phyloP scores from a whole-genome alignment of 441 rosid genomes.

The Eutrema salsugineum region DNA sequence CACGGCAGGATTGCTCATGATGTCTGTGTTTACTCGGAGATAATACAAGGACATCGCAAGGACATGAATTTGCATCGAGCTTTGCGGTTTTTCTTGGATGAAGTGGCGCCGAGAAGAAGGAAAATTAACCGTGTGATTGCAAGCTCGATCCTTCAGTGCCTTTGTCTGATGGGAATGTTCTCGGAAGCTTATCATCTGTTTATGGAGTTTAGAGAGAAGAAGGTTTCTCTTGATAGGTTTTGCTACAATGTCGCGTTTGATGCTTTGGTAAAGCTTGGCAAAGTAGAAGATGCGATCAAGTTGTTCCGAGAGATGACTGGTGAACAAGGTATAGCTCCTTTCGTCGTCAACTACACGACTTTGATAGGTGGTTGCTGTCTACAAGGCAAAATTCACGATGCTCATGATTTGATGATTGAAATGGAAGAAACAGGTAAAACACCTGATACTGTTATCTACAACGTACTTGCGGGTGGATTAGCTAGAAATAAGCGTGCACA shows the following conservation, averaged over 20 bases:
- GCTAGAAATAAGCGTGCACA: constrained; percentile 46
- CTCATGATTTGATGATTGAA: constrained; percentile 42
- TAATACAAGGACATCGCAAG: constrained; percentile 56
- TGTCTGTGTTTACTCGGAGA: constrained; percentile 40
- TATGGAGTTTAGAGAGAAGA: constrained; percentile 30
- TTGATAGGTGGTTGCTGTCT: constrained; percentile 59
- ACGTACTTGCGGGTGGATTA: constrained; percentile 55
- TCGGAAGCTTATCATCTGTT: constrained; percentile 39
- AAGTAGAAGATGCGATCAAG: constrained; percentile 50
- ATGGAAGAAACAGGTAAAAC: constrained; percentile 42
- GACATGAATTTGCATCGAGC: constrained; percentile 42
- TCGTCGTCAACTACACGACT: constrained; percentile 61
- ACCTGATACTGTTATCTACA: constrained; percentile 55
- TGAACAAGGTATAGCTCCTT: constrained; percentile 45
- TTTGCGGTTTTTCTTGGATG: constrained; percentile 34
- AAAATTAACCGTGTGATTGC: constrained; percentile 53
- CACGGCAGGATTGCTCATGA: constrained; percentile 47
- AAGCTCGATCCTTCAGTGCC: constrained; percentile 51
- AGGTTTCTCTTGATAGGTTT: constrained; percentile 49
- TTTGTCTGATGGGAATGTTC: constrained; percentile 39
- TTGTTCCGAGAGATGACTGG: constrained; percentile 58
- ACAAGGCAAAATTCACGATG: constrained; percentile 38
- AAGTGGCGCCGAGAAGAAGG: constrained; percentile 43
- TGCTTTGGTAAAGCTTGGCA: constrained; percentile 65
- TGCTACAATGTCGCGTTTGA: constrained; percentile 45